Percentiles rank a stretch among this genome's conserved stretches.
phyloP scores from a whole-genome alignment of 176 grass and related monocot species.

The Zoysia japonica region DNA sequence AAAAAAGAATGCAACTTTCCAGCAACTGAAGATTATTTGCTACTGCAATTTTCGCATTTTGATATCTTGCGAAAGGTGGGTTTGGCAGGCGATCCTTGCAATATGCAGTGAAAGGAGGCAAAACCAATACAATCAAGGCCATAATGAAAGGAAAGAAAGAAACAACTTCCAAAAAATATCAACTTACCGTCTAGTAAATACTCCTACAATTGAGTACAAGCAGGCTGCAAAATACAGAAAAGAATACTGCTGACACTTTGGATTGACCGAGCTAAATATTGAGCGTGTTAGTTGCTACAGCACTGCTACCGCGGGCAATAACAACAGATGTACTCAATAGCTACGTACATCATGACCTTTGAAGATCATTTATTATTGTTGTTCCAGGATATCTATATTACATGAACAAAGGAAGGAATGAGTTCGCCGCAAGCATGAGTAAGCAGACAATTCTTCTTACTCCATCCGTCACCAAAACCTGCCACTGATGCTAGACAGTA shows the following conservation, averaged over 20 bases:
- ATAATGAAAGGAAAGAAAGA: not conserved
- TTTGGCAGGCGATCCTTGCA: not conserved
- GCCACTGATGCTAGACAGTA: not conserved
- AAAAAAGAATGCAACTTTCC: no score
- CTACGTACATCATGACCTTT: constrained; percentile 40
- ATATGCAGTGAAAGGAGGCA: not conserved
- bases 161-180: not conserved
- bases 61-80: not conserved
- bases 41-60: not conserved
- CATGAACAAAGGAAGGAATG: constrained; percentile 40
- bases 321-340: constrained; percentile 33
- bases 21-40: no score
- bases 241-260: not conserved
- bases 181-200: no score
- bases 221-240: not conserved
- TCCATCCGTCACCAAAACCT: constrained; percentile 1
- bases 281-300: constrained; percentile 1
- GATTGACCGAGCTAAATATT: constrained; percentile 10
- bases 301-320: constrained; percentile 28
- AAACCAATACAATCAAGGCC: not conserved
- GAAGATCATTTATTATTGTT: constrained; percentile 32
- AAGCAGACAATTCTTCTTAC: constrained; percentile 11
- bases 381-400: constrained; percentile 43
- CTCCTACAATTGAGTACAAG: not conserved
- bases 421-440: not conserved